These are phyloP conservation scores for Paracamarosporium sp. DNA, from an alignment of 2,329 filamentous ascomycete species.

Conservation along the genomic window DNA sequence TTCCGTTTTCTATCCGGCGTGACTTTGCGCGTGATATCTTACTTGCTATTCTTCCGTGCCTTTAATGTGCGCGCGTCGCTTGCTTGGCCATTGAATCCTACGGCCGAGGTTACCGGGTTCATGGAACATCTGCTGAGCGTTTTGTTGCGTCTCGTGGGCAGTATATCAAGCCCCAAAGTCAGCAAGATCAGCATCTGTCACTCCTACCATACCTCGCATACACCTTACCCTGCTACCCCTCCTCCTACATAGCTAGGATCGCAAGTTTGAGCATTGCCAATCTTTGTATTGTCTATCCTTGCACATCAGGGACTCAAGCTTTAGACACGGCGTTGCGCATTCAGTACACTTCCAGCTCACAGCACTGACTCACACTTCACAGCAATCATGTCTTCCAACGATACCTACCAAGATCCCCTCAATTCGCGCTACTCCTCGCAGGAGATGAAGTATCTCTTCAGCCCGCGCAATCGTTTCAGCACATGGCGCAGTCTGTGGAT, in stretches of 20 bases:
- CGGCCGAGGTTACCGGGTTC: background rate
- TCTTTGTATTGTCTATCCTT: background rate
- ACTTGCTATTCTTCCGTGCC: background rate
- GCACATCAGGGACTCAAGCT: background rate
- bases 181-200: background rate
- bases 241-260: background rate
- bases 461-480: constrained; percentile 73
- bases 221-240: background rate
- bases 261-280: background rate
- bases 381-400: constrained; percentile 25
- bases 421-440: constrained; percentile 68
- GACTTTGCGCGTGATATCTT: background rate
- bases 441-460: constrained; percentile 72
- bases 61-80: background rate
- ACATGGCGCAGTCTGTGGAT: constrained; percentile 90
- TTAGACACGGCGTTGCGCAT: background rate
- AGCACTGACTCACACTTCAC: background rate
- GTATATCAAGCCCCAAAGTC: background rate
- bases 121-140: background rate
- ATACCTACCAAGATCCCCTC: constrained; percentile 30
- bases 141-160: background rate
- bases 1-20: background rate
- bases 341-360: background rate
- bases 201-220: background rate
- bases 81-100: background rate